Conservation (phyloP, 306 rosid genomes). For the Prunus davidiana region DNA sequence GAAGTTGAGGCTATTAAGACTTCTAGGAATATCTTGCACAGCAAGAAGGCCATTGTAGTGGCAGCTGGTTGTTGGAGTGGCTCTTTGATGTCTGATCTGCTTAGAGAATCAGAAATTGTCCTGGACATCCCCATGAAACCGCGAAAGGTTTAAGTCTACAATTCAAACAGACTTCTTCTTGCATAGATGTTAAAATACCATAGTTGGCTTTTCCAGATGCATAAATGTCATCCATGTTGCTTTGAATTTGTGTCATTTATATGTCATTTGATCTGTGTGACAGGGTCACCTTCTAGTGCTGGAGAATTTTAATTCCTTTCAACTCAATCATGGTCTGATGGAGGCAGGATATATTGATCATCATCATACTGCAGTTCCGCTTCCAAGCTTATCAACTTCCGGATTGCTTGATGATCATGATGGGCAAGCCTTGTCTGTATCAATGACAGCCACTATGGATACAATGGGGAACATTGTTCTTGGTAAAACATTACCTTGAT, state of each 20-base stretch:
- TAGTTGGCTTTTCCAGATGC: not conserved
- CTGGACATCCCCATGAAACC: conserved; percentile 74
- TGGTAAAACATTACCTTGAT: conserved; percentile 35
- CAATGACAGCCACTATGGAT: conserved; percentile 85
- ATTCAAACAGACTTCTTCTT: conserved; percentile 13
- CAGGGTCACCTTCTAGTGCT: conserved; percentile 87
- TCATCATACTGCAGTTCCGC: conserved; percentile 23
- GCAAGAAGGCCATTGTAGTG: conserved; percentile 72
- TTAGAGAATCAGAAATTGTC: conserved; percentile 53
- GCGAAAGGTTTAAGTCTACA: conserved; percentile 57
- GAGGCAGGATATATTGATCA: conserved; percentile 78
- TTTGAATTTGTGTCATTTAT: not conserved
- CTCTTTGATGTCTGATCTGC: conserved; percentile 64
- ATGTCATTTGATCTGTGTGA: conserved; percentile 21
- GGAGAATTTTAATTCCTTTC: conserved; percentile 56
- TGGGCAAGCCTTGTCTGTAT: conserved; percentile 58
- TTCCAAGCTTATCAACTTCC: conserved; percentile 31
- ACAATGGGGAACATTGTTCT: conserved; percentile 64
- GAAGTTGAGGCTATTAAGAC: conserved; percentile 61
- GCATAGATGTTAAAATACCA: conserved; percentile 6
- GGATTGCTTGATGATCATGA: conserved; percentile 35
- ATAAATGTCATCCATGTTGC: not conserved
- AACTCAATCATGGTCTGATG: conserved; percentile 84
- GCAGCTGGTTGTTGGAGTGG: conserved; percentile 99
- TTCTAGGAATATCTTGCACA: conserved; percentile 47